A percentile compares a stretch with the other conserved stretches of the same genome.
phyloP scores from a whole-genome alignment of 1,284 basidiomycete genomes.

The Butyriboletus appendiculatus region DNA sequence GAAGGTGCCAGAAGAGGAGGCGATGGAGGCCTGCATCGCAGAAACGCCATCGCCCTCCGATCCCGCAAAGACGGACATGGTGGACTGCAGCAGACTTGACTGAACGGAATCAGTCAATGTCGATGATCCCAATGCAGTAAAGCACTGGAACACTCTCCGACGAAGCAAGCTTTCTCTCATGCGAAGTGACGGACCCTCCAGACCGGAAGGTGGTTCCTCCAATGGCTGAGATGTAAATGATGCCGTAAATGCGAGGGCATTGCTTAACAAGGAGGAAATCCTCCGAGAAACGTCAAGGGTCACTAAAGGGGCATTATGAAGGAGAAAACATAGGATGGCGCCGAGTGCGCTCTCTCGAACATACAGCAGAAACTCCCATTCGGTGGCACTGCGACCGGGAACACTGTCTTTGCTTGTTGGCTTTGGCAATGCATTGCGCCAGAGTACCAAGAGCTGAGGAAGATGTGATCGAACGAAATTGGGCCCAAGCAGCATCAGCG shows the following conservation, averaged over 20 bases:
- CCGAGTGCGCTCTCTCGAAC: slow-evolving; percentile 91
- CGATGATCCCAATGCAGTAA: slow-evolving; percentile 77
- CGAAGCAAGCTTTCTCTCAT: slow-evolving; percentile 85
- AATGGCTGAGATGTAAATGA: slow-evolving; percentile 57
- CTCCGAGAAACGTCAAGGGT: slow-evolving; percentile 91
- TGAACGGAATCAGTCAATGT: slow-evolving; percentile 85
- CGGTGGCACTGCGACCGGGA: slow-evolving; percentile 65
- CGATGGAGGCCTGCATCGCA: slow-evolving; percentile 90
- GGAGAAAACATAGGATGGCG: slow-evolving; percentile 86
- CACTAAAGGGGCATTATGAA: slow-evolving; percentile 79
- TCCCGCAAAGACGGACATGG: slow-evolving; percentile 85
- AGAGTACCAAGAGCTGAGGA: slow-evolving; percentile 90
- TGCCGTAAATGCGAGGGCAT: slow-evolving; percentile 89
- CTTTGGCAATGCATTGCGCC: slow-evolving; percentile 97
- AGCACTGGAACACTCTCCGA: slow-evolving; percentile 88
- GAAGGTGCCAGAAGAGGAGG: slow-evolving; percentile 84
- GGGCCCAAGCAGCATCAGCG: slow-evolving; percentile 91
- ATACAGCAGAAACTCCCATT: slow-evolving; percentile 92
- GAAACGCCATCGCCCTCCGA: slow-evolving; percentile 73
- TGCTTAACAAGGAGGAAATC: slow-evolving; percentile 84
- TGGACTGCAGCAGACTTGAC: slow-evolving; percentile 78
- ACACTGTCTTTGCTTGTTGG: slow-evolving; percentile 84
- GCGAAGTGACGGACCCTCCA: slow-evolving; percentile 62
- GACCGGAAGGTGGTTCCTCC: slow-evolving; percentile 48
- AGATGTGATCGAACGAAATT: slow-evolving; percentile 93